Evolutionary conservation across 768 basidiomycete genomes (phyloP).

Genomic region (Tubosaeta sp.): DNA sequence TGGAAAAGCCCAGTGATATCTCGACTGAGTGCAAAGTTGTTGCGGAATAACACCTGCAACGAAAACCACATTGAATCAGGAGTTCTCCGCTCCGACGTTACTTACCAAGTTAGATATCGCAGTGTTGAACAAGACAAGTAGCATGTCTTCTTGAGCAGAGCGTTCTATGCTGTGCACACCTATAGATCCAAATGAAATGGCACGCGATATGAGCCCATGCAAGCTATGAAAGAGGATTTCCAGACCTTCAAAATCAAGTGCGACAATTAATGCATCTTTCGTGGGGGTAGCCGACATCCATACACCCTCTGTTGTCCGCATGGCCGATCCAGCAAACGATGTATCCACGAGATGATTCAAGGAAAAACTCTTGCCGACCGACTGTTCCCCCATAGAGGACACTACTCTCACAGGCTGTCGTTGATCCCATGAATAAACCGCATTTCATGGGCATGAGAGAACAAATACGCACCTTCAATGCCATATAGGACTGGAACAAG

Average conservation of each 20-base stretch:
- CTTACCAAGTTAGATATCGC: constrained; percentile 60
- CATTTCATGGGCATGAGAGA: constrained; percentile 33
- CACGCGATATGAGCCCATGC: no score
- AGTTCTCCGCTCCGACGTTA: neutral
- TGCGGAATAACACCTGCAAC: constrained; percentile 55
- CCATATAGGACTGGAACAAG: constrained; percentile 59
- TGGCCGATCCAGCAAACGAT: constrained; percentile 51
- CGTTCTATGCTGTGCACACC: constrained; percentile 63
- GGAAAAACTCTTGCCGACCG: constrained; percentile 56
- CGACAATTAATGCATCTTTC: constrained; percentile 47
- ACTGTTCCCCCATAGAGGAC: constrained; percentile 67
- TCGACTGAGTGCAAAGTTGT: constrained; percentile 61
- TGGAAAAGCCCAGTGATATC: constrained; percentile 59
- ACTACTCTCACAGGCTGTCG: constrained; percentile 57
- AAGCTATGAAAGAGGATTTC: no score
- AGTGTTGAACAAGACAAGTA: constrained; percentile 61
- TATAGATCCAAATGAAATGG: constrained; percentile 13
- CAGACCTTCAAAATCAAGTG: constrained; percentile 62
- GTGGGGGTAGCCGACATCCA: constrained; percentile 53
- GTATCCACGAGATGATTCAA: constrained; percentile 60
- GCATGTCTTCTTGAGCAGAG: constrained; percentile 58
- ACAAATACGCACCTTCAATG: constrained; percentile 39
- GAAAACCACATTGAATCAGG: no score
- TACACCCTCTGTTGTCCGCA: no score
- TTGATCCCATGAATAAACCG: neutral